Percentiles rank a stretch among this genome's conserved stretches.
Conservation (phyloP, 2,329 filamentous ascomycete genomes). For the Epichloe scottii region DNA sequence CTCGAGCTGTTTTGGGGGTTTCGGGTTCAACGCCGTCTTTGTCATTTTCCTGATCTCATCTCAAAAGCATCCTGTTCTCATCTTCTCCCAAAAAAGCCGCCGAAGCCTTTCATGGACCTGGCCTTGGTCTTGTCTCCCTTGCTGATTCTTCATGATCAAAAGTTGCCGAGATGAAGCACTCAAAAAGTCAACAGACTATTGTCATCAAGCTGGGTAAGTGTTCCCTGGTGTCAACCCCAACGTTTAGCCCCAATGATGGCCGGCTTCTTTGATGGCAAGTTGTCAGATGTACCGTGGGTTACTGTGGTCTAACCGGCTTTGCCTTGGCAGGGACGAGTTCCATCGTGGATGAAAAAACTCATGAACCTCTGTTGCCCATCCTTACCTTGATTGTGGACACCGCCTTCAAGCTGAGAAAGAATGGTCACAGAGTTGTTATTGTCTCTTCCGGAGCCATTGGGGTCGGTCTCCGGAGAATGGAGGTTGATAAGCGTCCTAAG, state of each 20-base stretch:
- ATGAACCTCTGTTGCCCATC: conserved; percentile 84
- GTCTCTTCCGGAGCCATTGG: conserved; percentile 97
- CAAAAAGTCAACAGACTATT: conserved; percentile 37
- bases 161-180: conserved; percentile 48
- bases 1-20: not conserved
- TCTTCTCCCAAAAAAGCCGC: not conserved
- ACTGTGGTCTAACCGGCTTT: not conserved
- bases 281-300: not conserved
- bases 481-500: conserved; percentile 76
- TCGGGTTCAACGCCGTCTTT: conserved; percentile 1
- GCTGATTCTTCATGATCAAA: conserved; percentile 11
- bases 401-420: conserved; percentile 70
- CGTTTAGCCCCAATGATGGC: not conserved
- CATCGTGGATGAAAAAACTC: conserved; percentile 94
- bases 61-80: conserved; percentile 2
- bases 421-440: conserved; percentile 89
- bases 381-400: conserved; percentile 91
- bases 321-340: conserved; percentile 71
- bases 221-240: not conserved
- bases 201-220: conserved; percentile 76
- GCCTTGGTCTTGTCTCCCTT: not conserved
- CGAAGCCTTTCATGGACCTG: conserved; percentile 4
- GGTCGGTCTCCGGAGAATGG: conserved; percentile 81
- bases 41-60: conserved; percentile 1
- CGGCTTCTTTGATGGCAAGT: not conserved